phyloP scores from a whole-genome alignment of 345 rosid genomes.

The Salix caprea region DNA sequence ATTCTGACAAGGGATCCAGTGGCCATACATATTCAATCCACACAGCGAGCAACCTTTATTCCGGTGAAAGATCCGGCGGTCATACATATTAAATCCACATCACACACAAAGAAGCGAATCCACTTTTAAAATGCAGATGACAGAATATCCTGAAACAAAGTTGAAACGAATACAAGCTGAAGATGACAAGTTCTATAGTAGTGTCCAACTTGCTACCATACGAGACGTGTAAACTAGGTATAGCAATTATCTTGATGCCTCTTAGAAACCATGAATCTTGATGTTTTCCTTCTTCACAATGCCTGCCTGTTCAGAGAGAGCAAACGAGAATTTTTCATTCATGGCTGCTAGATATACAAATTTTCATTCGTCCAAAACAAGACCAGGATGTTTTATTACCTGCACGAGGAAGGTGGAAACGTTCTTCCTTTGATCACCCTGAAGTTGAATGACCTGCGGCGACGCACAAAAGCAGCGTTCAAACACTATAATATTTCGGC shows the following conservation, averaged over 20 bases:
- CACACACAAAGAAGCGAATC: neutral
- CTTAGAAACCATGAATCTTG: constrained; percentile 93
- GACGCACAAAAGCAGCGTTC: neutral
- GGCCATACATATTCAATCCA: neutral
- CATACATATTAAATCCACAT: neutral
- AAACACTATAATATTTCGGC: neutral
- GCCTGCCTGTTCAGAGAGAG: constrained; percentile 51
- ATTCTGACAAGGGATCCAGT: neutral
- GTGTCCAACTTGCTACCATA: neutral
- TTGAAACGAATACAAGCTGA: neutral
- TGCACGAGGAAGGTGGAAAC: constrained; percentile 79
- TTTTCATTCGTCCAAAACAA: neutral
- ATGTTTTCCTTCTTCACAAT: constrained; percentile 93
- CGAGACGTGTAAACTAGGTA: neutral
- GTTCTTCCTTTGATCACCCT: constrained; percentile 90
- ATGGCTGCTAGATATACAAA: neutral
- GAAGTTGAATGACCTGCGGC: constrained; percentile 78
- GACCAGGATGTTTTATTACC: constrained; percentile 29
- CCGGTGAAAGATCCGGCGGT: too few species aligned
- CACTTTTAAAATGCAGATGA: neutral
- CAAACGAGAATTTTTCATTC: neutral
- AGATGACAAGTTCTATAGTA: neutral
- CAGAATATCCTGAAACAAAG: neutral
- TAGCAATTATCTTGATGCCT: neutral
- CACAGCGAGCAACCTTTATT: too few species aligned